These are phyloP conservation scores for Komagataea norvegica DNA, from an alignment of 1,139 yeast species.

Conservation along the genomic window DNA sequence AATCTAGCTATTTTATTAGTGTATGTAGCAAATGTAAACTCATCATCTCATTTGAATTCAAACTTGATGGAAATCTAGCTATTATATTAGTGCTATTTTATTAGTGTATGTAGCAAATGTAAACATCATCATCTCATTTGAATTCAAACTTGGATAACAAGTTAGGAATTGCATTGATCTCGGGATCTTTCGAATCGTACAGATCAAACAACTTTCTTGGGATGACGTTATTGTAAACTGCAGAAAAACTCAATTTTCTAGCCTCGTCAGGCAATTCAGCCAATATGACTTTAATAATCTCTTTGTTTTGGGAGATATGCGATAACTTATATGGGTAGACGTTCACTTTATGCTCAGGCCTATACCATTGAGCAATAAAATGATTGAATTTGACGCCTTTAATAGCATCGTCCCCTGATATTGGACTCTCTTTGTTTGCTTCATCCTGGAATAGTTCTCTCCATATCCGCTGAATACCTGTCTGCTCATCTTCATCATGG, in stretches of 20 bases:
- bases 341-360: conserved; percentile 33
- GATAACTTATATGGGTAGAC: conserved; percentile 36
- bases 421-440: background rate
- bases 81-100: no score
- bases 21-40: no score
- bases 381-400: conserved; percentile 22
- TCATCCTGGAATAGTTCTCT: conserved; percentile 26
- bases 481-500: conserved; percentile 30
- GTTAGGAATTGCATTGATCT: conserved; percentile 15
- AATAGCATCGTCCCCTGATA: background rate
- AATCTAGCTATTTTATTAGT: no score
- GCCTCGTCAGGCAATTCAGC: conserved; percentile 28
- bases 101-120: no score
- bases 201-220: conserved; percentile 34
- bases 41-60: no score
- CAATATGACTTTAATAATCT: conserved; percentile 32
- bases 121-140: background rate
- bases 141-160: conserved; percentile 29
- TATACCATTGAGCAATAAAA: conserved; percentile 36
- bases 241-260: conserved; percentile 29
- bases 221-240: conserved; percentile 28
- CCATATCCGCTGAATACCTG: conserved; percentile 28
- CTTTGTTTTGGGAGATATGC: conserved; percentile 32
- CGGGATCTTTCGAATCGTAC: conserved; percentile 30
- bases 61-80: no score